Evolutionary conservation across 2,329 filamentous ascomycete genomes (phyloP), one percentile per base, ranked within the genome.

Genomic region (Aspergillus costaricaensis): DNA sequence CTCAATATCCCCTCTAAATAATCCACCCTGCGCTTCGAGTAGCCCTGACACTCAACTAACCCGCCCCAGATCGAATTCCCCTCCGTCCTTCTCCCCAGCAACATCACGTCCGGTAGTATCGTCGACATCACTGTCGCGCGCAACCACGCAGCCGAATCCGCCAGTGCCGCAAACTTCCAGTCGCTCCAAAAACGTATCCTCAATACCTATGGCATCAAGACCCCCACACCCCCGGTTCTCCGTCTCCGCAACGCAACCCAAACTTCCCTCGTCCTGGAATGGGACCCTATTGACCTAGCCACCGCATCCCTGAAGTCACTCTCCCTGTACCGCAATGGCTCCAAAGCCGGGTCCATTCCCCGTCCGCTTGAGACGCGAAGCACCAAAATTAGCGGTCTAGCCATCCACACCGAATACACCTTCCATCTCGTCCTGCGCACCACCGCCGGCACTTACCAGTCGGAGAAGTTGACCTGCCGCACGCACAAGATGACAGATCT

Each of bases 401-500:
- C 93, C n/a, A 90, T 99, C 74, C 93, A 98, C 76, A 96, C 91
- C 43, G 93, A 96, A 79, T 99, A 98, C 79, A 89, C 87, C 1
- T 99, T 99, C 81, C 92, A 98, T 74, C 84, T 98, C 54, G 90
- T 98, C 9, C 82, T 99, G 73, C 87, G 91, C 71, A 99, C 95
- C 6, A 93, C 88, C 58, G 95, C 95, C 4, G 95, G 95, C 61
- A 96, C 91, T 41, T 93, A 88, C 71, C 85, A 85, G 62, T 95
- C 90, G 74, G 91, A 96, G 66, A 91, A 90, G 75, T 83, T 99
- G 55, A 85, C 85, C 4, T 92, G 96, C 60, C 88, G 90, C 72
- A 99, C 95, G 49, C 95, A 99, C 81, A 96, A 97, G 82, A 97
- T 99, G 93, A 98, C 94, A 41, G 93, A 99, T 76, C 83, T 99